These are phyloP conservation scores for Daldinia sp. DNA, from an alignment of 2,329 filamentous ascomycete species.

Conservation along the genomic window DNA sequence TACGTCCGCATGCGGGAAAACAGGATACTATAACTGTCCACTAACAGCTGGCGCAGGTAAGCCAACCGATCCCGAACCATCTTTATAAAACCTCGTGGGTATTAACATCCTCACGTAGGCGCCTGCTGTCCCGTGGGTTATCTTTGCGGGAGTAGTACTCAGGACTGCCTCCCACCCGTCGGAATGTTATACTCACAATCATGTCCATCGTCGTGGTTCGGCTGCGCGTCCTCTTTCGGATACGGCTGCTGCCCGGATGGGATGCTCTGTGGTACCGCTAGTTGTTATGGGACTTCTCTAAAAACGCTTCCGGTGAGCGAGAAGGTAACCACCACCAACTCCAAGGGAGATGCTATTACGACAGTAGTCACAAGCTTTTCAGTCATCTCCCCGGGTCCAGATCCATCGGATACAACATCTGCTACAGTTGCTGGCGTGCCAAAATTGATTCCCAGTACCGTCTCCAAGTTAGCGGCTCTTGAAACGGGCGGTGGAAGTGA, in stretches of 20 bases:
- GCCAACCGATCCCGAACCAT: constrained; percentile 7
- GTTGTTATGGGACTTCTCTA: constrained; percentile 63
- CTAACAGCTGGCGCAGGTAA: constrained; percentile 51
- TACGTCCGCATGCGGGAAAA: constrained; percentile 52
- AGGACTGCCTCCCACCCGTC: constrained; percentile 59
- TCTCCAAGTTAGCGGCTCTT: constrained; percentile 57
- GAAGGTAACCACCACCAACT: constrained; percentile 60
- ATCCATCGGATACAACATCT: constrained; percentile 45
- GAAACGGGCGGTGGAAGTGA: constrained; percentile 44
- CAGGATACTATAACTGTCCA: constrained; percentile 59
- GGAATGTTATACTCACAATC: constrained; percentile 56
- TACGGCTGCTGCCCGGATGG: constrained; percentile 66
- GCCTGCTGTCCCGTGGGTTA: constrained; percentile 62
- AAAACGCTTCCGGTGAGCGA: constrained; percentile 60
- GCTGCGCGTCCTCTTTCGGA: constrained; percentile 63
- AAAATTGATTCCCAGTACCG: constrained; percentile 59
- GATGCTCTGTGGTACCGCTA: constrained; percentile 61
- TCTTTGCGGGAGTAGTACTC: constrained; percentile 52
- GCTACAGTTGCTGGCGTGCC: constrained; percentile 50
- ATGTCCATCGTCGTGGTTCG: constrained; percentile 60
- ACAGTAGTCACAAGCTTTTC: constrained; percentile 58
- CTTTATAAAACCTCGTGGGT: not conserved
- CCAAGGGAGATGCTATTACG: constrained; percentile 55
- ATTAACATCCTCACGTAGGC: constrained; percentile 49
- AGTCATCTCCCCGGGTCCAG: constrained; percentile 48